Evolutionary conservation across 2,329 filamentous ascomycete species (phyloP), one percentile per base, ranked within the genome.

Genomic region (Venturia pyrina): DNA sequence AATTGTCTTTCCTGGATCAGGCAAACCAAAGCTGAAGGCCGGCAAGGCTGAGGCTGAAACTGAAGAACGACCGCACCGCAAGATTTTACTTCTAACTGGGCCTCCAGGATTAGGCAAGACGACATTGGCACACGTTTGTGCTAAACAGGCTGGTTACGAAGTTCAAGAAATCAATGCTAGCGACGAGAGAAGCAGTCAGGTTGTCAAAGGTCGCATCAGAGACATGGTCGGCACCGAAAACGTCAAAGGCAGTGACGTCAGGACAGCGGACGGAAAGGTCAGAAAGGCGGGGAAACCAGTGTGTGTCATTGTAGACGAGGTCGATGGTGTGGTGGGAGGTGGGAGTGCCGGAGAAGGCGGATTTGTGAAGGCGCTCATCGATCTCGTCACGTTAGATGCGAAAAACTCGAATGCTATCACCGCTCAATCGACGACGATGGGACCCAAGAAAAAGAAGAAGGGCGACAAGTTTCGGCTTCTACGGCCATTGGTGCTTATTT

Each of bases 91-190:
- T 72, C 80, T 99, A 19, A 93, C 93, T 0, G 96, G 95, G 0
- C 92, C 95, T 0, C 95, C 95, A 0, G 95, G 95, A 1, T 80
- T 99, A 13, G 95, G 95, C 37, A 99, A 99, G 79, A 99, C 95
- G 0, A 99, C 95, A 0, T 77, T 99, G 61, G 95, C 95, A 1
- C 95, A 99, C 76, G 95, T 99, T 0, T 98, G 95, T 74, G 96
- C 96, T 0, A 88, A 83, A 70, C 95, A 99, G 77, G 95, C 95
- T 5, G 95, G 95, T 0, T 99, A 99, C 72, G 95, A 98, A 72
- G 90, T 96, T 0, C 85, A 98, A 73, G 95, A 99, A 75, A 96
- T 99, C 77, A 99, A 99, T 72, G 95, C 96, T 10, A 98, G 93
- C 71, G 95, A 99, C 73, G 96, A 99, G 73, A 85, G 95, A 71